Base-by-base conservation (phyloP, 768 basidiomycete genomes). In the Saitozyma podzolica region DNA sequence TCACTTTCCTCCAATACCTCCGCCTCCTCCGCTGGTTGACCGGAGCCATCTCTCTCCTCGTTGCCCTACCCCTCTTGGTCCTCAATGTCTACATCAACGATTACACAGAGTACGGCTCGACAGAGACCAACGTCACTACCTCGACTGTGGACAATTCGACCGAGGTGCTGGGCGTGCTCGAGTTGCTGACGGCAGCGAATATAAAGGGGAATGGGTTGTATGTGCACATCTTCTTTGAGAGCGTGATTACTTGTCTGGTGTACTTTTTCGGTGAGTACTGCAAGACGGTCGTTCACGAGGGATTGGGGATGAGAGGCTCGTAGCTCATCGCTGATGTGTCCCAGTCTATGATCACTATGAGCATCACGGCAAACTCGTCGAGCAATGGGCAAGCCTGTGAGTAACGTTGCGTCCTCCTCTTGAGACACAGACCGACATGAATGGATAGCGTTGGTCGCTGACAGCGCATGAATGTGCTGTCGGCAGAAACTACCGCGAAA, bases 1-100 rank as follows among this genome's bases (percentile, higher is more conserved):
- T 93, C 54, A 85, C 89, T 17, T 98, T 88, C 79, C 85, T 99
- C 29, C 89, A 95, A 41, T 96, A 96, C 77, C 85, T 89, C 39
- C 89, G 93, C 56, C 86, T 99, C 80, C 84, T 89, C 76, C 89
- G 92, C 39, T 72, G 73, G 69, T 61, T 78, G 7, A 73, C 71
- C 56, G 47, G 59, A 16, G 20, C 62, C 11, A 67, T 76, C 9
- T 62, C 67, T 6, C 17, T 73, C 16, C 55, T 71, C 16, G 67
- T 65, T 14, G 70, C 72, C 8, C 10, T 64, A 6, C 64, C 70
- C 4, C 57, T 76, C 10, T 52, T 66, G 13, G 45, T 62, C 13
- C 63, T 59, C 37, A 73, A 76, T 42, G 73, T 73, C 61, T 64
- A 64, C 43, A 55, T 76, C 51, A 76, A 72, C 51, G 73, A 69